These are phyloP conservation scores for Mortierella sp. DNA, from an alignment of 371 early-diverging fungal genomes.

Conservation along the genomic window DNA sequence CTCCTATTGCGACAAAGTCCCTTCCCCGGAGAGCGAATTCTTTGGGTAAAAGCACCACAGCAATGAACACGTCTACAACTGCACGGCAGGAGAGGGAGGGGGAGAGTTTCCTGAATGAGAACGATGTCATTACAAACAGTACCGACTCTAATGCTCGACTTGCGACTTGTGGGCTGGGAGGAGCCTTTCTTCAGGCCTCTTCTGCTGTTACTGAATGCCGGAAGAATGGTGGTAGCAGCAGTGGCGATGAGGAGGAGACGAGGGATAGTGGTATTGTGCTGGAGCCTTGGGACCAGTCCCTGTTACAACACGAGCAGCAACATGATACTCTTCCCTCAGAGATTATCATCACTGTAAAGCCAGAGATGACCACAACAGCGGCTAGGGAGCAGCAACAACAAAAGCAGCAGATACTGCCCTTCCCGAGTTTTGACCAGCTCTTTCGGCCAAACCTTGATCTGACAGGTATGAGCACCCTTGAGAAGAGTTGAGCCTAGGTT, in stretches of 20 bases:
- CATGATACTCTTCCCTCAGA: not conserved
- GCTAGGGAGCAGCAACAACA: not conserved
- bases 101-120: not conserved
- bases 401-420: not conserved
- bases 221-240: not conserved
- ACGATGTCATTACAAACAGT: not conserved
- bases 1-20: slow-evolving; percentile 25
- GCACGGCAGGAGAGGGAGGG: not conserved
- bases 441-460: slow-evolving; percentile 17
- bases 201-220: not conserved
- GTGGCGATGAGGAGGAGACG: not conserved
- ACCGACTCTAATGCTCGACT: not conserved
- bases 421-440: slow-evolving; percentile 28
- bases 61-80: not conserved
- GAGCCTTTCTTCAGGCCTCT: not conserved
- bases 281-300: not conserved
- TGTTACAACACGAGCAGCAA: not conserved
- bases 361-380: not conserved
- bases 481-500: no score
- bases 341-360: not conserved
- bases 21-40: slow-evolving; percentile 2
- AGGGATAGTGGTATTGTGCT: not conserved
- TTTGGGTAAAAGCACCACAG: not conserved
- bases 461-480: not conserved
- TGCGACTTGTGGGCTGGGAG: not conserved